A percentile compares a stretch with the other conserved stretches of the same genome.
Conservation (phyloP, 1,139 yeast genomes). For the Pichia inconspicua region DNA sequence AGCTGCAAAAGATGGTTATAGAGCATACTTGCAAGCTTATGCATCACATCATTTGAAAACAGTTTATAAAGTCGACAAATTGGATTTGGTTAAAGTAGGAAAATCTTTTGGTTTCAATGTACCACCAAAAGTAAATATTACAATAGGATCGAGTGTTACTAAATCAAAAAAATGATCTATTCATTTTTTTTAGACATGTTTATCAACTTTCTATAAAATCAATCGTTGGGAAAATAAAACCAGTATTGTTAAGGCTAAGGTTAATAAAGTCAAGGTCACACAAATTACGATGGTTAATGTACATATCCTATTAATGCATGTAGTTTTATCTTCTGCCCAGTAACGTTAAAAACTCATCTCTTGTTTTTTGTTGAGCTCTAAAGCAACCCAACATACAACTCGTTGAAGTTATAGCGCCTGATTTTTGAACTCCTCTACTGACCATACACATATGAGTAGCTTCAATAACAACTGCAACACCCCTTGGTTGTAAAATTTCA, state of each 20-base stretch:
- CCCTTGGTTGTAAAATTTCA: constrained; percentile 86
- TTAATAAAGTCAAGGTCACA: not conserved
- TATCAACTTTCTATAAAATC: too few relatives aligned
- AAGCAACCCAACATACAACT: constrained; percentile 97
- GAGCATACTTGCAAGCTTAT: constrained; percentile 93
- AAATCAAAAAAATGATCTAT: constrained; percentile 17
- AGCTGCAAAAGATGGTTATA: constrained; percentile 94
- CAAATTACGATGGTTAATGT: not conserved
- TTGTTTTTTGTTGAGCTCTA: constrained; percentile 85
- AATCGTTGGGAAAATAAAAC: not conserved
- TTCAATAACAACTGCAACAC: constrained; percentile 96
- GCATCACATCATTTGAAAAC: constrained; percentile 94
- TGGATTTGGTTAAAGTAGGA: constrained; percentile 91
- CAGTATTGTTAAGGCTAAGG: too few relatives aligned
- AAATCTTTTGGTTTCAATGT: constrained; percentile 89
- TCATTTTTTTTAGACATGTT: not conserved
- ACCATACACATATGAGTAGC: constrained; percentile 99
- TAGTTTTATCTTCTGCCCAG: constrained; percentile 43
- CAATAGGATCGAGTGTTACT: constrained; percentile 85
- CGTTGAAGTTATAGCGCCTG: constrained; percentile 89
- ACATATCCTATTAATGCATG: too few relatives aligned
- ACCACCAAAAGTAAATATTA: constrained; percentile 95
- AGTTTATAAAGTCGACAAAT: constrained; percentile 90
- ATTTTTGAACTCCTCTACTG: constrained; percentile 92
- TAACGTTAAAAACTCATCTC: constrained; percentile 90